Evolutionary conservation across 805 yeast genomes (phyloP).

Genomic region (Starmerella potacharoeniae): DNA sequence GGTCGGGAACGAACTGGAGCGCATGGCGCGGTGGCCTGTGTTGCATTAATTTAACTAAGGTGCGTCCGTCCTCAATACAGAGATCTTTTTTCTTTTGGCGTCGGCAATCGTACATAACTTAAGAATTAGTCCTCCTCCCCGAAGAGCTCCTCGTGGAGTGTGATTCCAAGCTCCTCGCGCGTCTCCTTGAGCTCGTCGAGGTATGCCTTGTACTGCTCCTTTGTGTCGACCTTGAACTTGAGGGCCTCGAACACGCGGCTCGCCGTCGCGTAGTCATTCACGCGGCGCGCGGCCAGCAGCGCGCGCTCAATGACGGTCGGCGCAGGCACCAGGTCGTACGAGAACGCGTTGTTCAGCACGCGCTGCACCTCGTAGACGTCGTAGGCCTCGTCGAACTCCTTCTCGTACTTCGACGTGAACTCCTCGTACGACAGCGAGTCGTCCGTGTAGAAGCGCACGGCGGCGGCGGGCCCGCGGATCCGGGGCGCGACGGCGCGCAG

Average conservation of each 20-base stretch:
- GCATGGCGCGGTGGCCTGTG: no score
- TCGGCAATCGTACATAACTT: background rate
- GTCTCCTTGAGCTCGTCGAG: constrained; percentile 85
- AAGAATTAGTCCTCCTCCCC: constrained; percentile 16
- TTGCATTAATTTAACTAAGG: no score
- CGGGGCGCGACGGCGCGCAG: constrained; percentile 8
- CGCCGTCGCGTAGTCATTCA: constrained; percentile 96
- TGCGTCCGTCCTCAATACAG: no score
- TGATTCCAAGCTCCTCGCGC: constrained; percentile 86
- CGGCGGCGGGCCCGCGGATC: constrained; percentile 7
- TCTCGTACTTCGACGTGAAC: constrained; percentile 57
- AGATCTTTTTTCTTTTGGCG: background rate
- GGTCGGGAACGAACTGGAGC: no score
- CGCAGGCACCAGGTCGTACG: constrained; percentile 97
- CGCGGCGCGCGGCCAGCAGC: constrained; percentile 95
- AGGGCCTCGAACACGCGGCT: constrained; percentile 94
- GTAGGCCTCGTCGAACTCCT: constrained; percentile 90
- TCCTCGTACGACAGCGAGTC: constrained; percentile 22
- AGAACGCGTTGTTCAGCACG: constrained; percentile 93
- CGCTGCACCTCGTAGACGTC: constrained; percentile 83
- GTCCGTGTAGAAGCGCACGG: constrained; percentile 18
- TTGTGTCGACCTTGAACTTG: constrained; percentile 90
- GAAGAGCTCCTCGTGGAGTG: constrained; percentile 82
- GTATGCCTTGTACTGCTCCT: constrained; percentile 89
- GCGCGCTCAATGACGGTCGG: constrained; percentile 95